Evolutionary conservation across 2,329 filamentous ascomycete species (phyloP), one percentile per base, ranked within the genome.

Genomic region (Diaporthe ampelina): DNA sequence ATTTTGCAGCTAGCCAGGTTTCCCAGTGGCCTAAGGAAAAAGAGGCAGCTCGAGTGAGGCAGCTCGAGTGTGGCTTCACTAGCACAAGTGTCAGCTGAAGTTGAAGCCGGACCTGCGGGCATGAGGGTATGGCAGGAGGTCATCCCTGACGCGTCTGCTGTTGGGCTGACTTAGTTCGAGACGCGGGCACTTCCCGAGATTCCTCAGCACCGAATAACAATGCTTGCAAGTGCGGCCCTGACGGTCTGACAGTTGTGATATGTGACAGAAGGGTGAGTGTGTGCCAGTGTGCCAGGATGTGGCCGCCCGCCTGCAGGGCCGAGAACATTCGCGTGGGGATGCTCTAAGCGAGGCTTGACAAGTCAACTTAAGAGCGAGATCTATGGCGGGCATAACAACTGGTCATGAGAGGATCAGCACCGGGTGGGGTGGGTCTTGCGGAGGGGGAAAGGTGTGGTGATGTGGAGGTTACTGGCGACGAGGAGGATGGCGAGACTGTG

Each of bases 71-170:
- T 52, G 45, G 48, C 45, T 29, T 68, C 48, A 54, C 63, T 68
- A 68, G 74, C 35, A 45, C 56, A 69, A 75, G 74, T 74, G 71
- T 61, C 74, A 75, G 71, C 71, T 74, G 74, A 75, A 52, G 65
- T 52, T 70, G 65, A 70, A 73, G 71, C 63, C 57, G 65, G 65
- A 59, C 50, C 65, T 73, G 45, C 32, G 63, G 63, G 48, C 63
- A 45, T 54, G 32, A 68, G 29, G 29, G 21, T 32, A 54, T 52
- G 63, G 63, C 63, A 68, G 32, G 48, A 54, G 13, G 32, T 29
- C 10, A 52, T 17, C 32, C 45, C 45, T 40, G 63, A 15, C 63
- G 17, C 9, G 35, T 50, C 26, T 43, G 63, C 48, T 11, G 48
- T 54, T 21, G 48, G 45, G 63, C 24, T 26, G 45, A 54, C 32